These are phyloP conservation scores for Aureobasidium leucospermi DNA, from an alignment of 2,329 filamentous ascomycete species.

Conservation along the genomic window DNA sequence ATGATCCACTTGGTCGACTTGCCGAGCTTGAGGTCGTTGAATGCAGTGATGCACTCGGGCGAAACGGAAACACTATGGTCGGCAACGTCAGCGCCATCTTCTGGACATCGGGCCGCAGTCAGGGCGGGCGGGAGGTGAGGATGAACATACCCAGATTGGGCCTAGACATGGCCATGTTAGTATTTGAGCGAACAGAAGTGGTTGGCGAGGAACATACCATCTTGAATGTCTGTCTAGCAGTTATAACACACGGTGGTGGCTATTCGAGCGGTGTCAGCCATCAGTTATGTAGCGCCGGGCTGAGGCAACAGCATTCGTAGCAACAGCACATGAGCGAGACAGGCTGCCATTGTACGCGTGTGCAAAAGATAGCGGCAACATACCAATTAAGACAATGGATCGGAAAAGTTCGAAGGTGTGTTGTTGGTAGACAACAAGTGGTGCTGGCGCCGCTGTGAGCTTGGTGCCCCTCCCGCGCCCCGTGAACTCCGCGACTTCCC, in stretches of 20 bases:
- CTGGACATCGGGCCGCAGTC: slow-evolving; percentile 3
- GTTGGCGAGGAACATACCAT: slow-evolving; percentile 2
- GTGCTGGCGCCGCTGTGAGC: background rate
- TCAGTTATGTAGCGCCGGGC: slow-evolving; percentile 3
- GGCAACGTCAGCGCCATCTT: background rate
- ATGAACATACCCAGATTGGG: slow-evolving; percentile 37
- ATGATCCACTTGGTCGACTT: slow-evolving; percentile 77
- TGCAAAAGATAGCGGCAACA: background rate
- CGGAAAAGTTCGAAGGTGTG: background rate
- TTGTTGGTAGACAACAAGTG: slow-evolving; percentile 4
- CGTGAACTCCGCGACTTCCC: slow-evolving; percentile 1
- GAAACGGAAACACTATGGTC: slow-evolving; percentile 59
- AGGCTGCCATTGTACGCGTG: slow-evolving; percentile 1
- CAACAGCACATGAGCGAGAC: background rate
- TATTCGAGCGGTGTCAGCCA: slow-evolving; percentile 6
- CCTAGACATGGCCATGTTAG: slow-evolving; percentile 20
- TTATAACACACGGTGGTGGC: background rate
- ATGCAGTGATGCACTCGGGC: slow-evolving; percentile 60
- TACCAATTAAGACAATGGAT: background rate
- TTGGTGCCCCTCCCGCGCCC: slow-evolving; percentile 4
- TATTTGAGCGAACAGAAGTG: background rate
- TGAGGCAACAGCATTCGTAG: slow-evolving; percentile 7
- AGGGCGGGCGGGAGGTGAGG: slow-evolving; percentile 13
- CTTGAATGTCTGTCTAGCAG: slow-evolving; percentile 11
- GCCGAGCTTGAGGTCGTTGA: slow-evolving; percentile 76